A percentile compares a stretch with the other conserved stretches of the same genome.
phyloP scores from a whole-genome alignment of 73 alveolate species.

The Paramecium sonneborni region DNA sequence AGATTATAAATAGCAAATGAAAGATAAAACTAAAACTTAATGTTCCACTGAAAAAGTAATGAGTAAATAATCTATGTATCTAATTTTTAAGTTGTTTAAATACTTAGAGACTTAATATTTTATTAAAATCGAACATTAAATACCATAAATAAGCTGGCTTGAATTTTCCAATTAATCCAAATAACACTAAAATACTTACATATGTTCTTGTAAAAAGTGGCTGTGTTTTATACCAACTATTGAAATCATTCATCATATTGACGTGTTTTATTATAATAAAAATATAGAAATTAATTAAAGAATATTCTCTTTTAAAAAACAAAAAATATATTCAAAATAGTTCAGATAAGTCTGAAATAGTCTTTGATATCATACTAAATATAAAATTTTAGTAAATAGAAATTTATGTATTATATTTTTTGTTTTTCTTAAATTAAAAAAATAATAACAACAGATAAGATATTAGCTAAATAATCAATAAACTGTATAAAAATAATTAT shows the following conservation, averaged over 20 bases:
- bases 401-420: no score
- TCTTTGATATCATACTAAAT: no score
- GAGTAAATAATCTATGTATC: conserved; percentile 42
- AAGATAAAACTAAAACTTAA: conserved; percentile 27
- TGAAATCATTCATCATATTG: conserved; percentile 38
- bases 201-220: conserved; percentile 60
- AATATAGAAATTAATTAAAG: background rate
- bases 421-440: no score
- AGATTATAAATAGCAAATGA: background rate
- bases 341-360: no score
- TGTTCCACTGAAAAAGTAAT: conserved; percentile 43
- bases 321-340: no score
- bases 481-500: background rate
- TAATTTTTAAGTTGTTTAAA: background rate
- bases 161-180: conserved; percentile 6
- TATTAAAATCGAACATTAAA: background rate
- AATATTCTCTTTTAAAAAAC: background rate
- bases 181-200: background rate
- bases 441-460: no score
- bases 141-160: background rate
- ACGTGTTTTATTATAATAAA: background rate
- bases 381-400: no score
- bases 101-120: conserved; percentile 31
- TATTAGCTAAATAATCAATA: no score
- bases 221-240: conserved; percentile 15